Evolutionary conservation across 2,329 filamentous ascomycete species (phyloP).

Genomic region (Boeremia lycopersici): DNA sequence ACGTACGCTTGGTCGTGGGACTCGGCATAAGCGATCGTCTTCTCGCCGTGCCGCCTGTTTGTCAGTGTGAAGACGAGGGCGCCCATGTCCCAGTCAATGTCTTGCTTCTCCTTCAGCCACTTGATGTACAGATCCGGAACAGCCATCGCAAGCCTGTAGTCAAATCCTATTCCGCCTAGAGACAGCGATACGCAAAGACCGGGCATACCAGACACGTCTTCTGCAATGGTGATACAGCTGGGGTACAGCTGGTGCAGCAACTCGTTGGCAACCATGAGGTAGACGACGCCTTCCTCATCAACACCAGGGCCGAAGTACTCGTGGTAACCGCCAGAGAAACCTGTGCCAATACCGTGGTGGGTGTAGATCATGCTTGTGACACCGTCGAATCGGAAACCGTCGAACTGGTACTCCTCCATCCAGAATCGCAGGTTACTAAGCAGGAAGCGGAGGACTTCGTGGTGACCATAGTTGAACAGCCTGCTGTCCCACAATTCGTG

Average conservation of each 20-base stretch:
- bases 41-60: conserved; percentile 92
- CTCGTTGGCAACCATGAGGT: conserved; percentile 96
- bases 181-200: conserved; percentile 87
- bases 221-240: conserved; percentile 86
- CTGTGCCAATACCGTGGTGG: conserved; percentile 96
- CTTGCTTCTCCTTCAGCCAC: conserved; percentile 89
- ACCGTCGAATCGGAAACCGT: conserved; percentile 96
- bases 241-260: conserved; percentile 92
- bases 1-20: conserved; percentile 96
- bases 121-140: conserved; percentile 99
- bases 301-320: conserved; percentile 92
- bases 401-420: conserved; percentile 98
- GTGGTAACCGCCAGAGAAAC: conserved; percentile 96
- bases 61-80: conserved; percentile 85
- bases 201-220: conserved; percentile 98
- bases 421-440: conserved; percentile 95
- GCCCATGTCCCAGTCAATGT: conserved; percentile 89
- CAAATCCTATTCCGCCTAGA: conserved; percentile 91
- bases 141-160: conserved; percentile 97
- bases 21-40: conserved; percentile 97
- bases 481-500: conserved; percentile 97
- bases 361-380: conserved; percentile 98
- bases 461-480: conserved; percentile 94
- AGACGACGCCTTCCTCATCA: conserved; percentile 91
- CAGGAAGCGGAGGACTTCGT: conserved; percentile 94